A percentile compares a stretch with the other conserved stretches of the same genome.
phyloP scores from a whole-genome alignment of 139 green algal species.

The Chlamydomonas eustigma region DNA sequence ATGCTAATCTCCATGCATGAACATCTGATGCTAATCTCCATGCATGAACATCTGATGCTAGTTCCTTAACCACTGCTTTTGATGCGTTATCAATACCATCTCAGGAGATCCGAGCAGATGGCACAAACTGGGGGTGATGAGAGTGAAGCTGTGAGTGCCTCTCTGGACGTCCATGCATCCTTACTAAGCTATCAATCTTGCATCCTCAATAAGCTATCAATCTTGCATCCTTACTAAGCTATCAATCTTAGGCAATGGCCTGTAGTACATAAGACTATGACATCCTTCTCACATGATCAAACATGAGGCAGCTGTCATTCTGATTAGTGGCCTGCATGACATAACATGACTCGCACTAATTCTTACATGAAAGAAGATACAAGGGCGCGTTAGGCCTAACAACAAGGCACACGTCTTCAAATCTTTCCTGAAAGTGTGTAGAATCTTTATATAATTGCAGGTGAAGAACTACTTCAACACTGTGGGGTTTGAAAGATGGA shows the following conservation, averaged over 20 bases:
- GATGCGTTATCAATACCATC: not conserved
- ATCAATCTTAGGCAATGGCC: too few species aligned
- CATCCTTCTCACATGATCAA: too few species aligned
- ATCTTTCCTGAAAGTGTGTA: not conserved
- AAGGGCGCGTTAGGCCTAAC: not conserved
- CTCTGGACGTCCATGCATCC: not conserved
- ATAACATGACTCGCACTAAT: not conserved
- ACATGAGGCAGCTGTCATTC: too few species aligned
- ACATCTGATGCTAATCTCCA: not conserved
- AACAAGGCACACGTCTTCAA: not conserved
- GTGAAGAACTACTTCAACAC: constrained; percentile 96
- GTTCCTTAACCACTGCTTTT: not conserved
- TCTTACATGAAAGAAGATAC: not conserved
- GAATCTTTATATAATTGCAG: constrained; percentile 15
- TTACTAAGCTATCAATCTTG: not conserved
- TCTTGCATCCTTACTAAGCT: not conserved
- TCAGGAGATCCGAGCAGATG: constrained; percentile 76
- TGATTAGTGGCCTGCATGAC: too few species aligned
- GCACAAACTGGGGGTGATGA: constrained; percentile 81
- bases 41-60: not conserved
- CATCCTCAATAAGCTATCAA: not conserved
- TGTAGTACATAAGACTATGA: too few species aligned
- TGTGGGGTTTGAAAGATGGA: constrained; percentile 90
- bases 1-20: not conserved
- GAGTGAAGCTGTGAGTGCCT: constrained; percentile 73